Conservation (phyloP, 768 basidiomycete species). For the Russula virescens region DNA sequence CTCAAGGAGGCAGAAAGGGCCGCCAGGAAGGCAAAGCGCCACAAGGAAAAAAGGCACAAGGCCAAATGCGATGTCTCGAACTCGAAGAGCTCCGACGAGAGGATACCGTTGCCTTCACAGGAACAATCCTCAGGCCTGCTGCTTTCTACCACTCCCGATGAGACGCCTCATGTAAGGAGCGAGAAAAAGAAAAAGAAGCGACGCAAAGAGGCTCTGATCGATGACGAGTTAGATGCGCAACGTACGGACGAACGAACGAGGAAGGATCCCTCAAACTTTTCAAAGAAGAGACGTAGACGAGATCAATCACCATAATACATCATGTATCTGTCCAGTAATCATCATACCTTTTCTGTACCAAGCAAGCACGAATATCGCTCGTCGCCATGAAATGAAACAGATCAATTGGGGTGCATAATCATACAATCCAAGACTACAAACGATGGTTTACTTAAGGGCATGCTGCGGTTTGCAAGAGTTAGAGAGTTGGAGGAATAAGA, state of each 20-base stretch:
- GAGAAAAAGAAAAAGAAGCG: conserved; percentile 22
- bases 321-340: background rate
- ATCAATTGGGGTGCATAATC: conserved; percentile 18
- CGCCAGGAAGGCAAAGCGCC: conserved; percentile 16
- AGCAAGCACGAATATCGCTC: background rate
- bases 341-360: background rate
- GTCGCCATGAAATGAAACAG: conserved; percentile 1
- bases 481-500: conserved; percentile 8
- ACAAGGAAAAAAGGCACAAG: conserved; percentile 13
- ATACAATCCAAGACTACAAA: conserved; percentile 25
- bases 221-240: background rate
- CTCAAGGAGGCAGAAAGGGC: conserved; percentile 23
- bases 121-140: background rate
- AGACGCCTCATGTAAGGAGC: background rate
- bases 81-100: background rate
- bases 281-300: conserved; percentile 16
- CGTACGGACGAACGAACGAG: background rate
- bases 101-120: background rate
- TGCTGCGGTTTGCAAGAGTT: conserved; percentile 15
- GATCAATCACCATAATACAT: background rate
- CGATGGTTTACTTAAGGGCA: conserved; percentile 16
- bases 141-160: background rate
- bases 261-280: background rate
- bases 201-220: background rate
- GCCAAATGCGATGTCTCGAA: background rate